Evolutionary conservation across 2,329 filamentous ascomycete genomes (phyloP).

Genomic region (Colletotrichum agaves): DNA sequence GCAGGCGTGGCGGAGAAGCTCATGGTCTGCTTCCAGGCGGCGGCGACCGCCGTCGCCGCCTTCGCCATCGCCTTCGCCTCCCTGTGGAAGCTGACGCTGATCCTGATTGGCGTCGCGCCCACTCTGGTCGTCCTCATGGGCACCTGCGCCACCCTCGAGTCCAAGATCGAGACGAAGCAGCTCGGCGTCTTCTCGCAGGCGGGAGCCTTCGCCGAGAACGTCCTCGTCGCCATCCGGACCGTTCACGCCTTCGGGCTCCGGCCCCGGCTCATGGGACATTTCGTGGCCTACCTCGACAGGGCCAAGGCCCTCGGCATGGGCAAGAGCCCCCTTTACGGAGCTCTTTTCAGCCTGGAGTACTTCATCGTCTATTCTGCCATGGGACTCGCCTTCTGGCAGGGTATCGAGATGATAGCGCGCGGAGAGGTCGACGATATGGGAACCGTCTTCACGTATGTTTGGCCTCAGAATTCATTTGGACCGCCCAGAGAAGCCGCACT

Average conservation of each 20-base stretch:
- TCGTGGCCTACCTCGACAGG: too few relatives aligned
- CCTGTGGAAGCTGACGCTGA: slow-evolving; percentile 54
- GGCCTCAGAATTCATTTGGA: not conserved
- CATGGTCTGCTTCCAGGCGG: slow-evolving; percentile 45
- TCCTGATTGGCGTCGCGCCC: slow-evolving; percentile 55
- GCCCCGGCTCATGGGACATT: slow-evolving; percentile 31
- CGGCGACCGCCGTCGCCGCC: slow-evolving; percentile 47
- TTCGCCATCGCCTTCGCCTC: slow-evolving; percentile 49
- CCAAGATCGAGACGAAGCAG: too few relatives aligned
- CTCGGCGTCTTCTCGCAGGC: too few relatives aligned
- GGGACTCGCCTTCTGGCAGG: slow-evolving; percentile 40
- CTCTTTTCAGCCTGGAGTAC: slow-evolving; percentile 49
- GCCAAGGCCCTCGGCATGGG: slow-evolving; percentile 42
- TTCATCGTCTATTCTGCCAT: slow-evolving; percentile 50
- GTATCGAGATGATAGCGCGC: slow-evolving; percentile 51
- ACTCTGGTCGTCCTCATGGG: slow-evolving; percentile 38
- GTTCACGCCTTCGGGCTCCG: slow-evolving; percentile 37
- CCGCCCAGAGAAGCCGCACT: too few relatives aligned
- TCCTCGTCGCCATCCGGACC: too few relatives aligned
- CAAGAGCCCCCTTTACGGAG: slow-evolving; percentile 43
- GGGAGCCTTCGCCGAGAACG: too few relatives aligned
- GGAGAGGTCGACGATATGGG: slow-evolving; percentile 32
- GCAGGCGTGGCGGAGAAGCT: slow-evolving; percentile 50
- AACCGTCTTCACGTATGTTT: slow-evolving; percentile 35
- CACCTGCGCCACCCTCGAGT: slow-evolving; percentile 27